Evolutionary conservation across 2,329 filamentous ascomycete genomes (phyloP).

Genomic region (Pseudocercospora cruenta): DNA sequence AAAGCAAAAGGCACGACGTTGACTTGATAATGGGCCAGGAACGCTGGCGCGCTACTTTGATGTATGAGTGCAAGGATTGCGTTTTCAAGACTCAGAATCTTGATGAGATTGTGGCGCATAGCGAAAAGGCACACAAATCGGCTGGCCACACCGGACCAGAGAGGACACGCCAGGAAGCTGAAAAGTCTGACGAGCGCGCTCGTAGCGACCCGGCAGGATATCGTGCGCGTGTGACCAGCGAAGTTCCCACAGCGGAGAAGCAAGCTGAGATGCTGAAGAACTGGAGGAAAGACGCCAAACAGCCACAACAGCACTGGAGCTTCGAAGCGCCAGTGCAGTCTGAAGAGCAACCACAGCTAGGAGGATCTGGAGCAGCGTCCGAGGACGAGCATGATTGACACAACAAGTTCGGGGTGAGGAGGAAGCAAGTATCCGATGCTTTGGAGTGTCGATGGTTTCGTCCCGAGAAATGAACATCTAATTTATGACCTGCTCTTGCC

Average conservation of each 20-base stretch:
- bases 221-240: neutral
- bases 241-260: neutral
- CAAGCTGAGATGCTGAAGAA: neutral
- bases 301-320: no score
- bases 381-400: no score
- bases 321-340: no score
- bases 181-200: neutral
- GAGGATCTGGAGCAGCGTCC: no score
- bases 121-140: neutral
- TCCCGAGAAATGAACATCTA: neutral
- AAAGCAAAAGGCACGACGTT: neutral
- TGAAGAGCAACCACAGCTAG: no score
- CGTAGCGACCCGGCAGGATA: neutral
- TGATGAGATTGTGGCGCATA: neutral
- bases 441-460: neutral
- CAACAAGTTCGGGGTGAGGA: neutral
- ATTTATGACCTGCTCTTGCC: neutral
- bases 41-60: neutral
- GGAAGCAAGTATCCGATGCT: neutral
- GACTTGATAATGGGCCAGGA: neutral
- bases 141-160: neutral
- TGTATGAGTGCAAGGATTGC: neutral
- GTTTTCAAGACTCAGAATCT: neutral
- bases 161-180: neutral
- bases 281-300: neutral